Conservation (phyloP, 768 basidiomycete genomes). For the Suillus sp. region DNA sequence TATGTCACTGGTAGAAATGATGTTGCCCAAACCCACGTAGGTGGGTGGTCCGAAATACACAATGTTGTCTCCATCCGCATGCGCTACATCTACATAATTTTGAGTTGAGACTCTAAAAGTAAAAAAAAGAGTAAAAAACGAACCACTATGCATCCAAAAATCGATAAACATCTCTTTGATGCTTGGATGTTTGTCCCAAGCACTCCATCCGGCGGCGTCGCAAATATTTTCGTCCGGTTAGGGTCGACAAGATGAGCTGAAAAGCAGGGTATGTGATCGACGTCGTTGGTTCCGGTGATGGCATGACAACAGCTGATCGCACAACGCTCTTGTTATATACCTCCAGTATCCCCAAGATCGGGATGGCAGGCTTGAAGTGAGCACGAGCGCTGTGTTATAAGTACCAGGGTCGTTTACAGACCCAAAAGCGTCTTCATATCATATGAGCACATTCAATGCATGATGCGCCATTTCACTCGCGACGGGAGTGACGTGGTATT, state of each 20-base stretch:
- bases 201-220: slow-evolving; percentile 24
- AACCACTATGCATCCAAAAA: background rate
- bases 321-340: background rate
- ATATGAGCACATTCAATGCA: too few relatives aligned
- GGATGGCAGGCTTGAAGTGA: slow-evolving; percentile 8
- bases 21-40: too few relatives aligned
- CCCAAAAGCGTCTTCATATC: too few relatives aligned
- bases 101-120: background rate
- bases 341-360: background rate
- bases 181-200: slow-evolving; percentile 31
- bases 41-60: background rate
- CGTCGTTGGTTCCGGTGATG: background rate
- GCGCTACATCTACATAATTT: background rate
- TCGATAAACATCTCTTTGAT: background rate
- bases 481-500: too few relatives aligned
- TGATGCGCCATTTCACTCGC: too few relatives aligned
- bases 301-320: slow-evolving; percentile 9
- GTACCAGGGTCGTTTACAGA: too few relatives aligned
- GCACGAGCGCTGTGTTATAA: slow-evolving; percentile 13
- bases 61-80: background rate
- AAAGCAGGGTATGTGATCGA: slow-evolving; percentile 25
- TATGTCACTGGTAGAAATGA: background rate
- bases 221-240: slow-evolving; percentile 33
- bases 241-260: slow-evolving; percentile 35
- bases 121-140: too few relatives aligned